phyloP scores from a whole-genome alignment of 192 early-diverging fungal species.

The Phlyctochytrium bullatum region DNA sequence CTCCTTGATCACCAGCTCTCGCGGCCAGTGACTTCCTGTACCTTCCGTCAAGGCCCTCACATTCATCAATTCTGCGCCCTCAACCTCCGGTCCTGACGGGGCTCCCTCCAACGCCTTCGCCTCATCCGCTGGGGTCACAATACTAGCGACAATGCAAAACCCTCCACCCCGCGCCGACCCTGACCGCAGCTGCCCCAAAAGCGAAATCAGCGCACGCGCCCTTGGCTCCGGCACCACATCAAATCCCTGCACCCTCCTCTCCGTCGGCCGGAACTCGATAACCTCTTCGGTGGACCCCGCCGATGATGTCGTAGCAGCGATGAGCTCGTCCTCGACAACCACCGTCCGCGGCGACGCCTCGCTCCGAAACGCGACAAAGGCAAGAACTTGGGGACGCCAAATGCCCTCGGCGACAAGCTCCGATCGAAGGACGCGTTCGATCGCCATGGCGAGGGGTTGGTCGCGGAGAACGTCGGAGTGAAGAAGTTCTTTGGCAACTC shows the following conservation, averaged over 20 bases:
- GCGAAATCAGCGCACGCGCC: neutral
- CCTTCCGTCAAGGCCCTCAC: neutral
- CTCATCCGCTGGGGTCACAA: neutral
- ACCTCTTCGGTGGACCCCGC: neutral
- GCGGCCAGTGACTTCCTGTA: neutral
- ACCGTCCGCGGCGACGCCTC: neutral
- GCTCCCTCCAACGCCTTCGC: neutral
- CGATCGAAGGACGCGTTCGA: neutral
- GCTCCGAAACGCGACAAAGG: neutral
- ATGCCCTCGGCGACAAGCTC: neutral
- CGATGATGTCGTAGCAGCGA: too few relatives aligned
- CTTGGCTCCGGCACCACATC: neutral
- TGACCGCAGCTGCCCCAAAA: neutral
- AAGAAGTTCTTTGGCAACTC: neutral
- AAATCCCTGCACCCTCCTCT: too few relatives aligned
- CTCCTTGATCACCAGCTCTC: neutral
- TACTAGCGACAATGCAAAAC: neutral
- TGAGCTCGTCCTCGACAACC: neutral
- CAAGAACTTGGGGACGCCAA: slow-evolving; percentile 4
- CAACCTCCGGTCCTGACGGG: too few relatives aligned
- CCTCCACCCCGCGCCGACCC: neutral
- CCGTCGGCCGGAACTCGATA: too few relatives aligned
- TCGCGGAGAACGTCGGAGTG: neutral
- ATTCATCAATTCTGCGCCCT: too few relatives aligned
- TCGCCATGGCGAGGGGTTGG: neutral